These are phyloP conservation scores for Metschnikowia cubensis DNA, from an alignment of 805 yeast genomes.

Conservation along the genomic window DNA sequence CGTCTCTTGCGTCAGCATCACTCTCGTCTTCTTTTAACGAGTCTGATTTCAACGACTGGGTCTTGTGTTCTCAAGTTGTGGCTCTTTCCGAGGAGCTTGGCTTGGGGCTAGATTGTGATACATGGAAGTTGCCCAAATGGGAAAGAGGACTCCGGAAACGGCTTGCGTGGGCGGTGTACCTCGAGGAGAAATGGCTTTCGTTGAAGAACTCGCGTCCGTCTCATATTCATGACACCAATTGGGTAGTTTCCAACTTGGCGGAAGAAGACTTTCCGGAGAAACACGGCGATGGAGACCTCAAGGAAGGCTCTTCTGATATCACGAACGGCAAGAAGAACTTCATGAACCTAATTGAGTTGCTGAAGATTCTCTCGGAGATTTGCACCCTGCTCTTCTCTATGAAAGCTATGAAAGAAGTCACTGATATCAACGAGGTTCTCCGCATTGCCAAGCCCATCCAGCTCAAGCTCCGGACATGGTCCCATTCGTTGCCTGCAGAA, in stretches of 20 bases:
- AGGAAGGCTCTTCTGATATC: slow-evolving; percentile 63
- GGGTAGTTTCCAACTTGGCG: slow-evolving; percentile 69
- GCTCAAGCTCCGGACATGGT: slow-evolving; percentile 67
- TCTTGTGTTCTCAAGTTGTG: slow-evolving; percentile 79
- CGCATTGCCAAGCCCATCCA: slow-evolving; percentile 80
- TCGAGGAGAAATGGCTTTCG: slow-evolving; percentile 89
- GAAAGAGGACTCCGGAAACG: slow-evolving; percentile 85
- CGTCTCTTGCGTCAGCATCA: slow-evolving; percentile 16
- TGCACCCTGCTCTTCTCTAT: slow-evolving; percentile 69
- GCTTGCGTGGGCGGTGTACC: slow-evolving; percentile 92
- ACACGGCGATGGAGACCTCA: slow-evolving; percentile 48
- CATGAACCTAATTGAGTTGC: slow-evolving; percentile 60
- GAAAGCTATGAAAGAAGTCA: slow-evolving; percentile 53
- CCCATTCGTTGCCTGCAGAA: slow-evolving; percentile 62
- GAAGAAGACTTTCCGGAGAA: slow-evolving; percentile 79
- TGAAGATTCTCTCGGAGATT: slow-evolving; percentile 68
- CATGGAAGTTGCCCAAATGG: slow-evolving; percentile 94
- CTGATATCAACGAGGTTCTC: slow-evolving; percentile 63
- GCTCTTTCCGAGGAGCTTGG: slow-evolving; percentile 89
- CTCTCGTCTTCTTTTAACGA: slow-evolving; percentile 22
- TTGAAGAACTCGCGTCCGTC: slow-evolving; percentile 81
- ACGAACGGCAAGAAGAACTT: slow-evolving; percentile 68
- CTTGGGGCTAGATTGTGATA: slow-evolving; percentile 81
- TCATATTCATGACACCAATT: slow-evolving; percentile 67
- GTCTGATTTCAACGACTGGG: slow-evolving; percentile 69